These are phyloP conservation scores for Sporothrix brasiliensis DNA, from an alignment of 2,329 filamentous ascomycete species.

Conservation along the genomic window DNA sequence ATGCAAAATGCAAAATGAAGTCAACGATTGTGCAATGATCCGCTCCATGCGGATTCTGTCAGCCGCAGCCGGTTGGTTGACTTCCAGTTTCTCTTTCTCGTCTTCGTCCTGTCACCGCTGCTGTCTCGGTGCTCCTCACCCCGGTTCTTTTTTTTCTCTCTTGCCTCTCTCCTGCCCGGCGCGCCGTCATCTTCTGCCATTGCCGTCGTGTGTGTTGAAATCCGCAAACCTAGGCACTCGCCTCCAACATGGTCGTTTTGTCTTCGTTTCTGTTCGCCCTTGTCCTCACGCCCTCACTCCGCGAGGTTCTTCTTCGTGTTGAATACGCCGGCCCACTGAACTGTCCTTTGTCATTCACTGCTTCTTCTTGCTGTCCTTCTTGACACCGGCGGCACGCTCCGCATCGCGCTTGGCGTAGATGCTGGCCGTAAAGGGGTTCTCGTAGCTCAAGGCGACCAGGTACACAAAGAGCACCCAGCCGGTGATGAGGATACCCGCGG, in stretches of 20 bases:
- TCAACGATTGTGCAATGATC: slow-evolving; percentile 23
- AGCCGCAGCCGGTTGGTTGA: neutral
- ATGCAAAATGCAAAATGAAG: slow-evolving; percentile 16
- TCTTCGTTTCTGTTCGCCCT: neutral
- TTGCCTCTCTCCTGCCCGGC: neutral
- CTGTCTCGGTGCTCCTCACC: neutral
- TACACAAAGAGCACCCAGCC: slow-evolving; percentile 76
- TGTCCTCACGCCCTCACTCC: neutral
- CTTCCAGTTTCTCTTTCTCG: neutral
- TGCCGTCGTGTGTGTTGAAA: slow-evolving; percentile 33
- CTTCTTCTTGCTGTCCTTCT: slow-evolving; percentile 55
- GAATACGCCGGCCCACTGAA: slow-evolving; percentile 15
- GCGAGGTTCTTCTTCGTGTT: slow-evolving; percentile 25
- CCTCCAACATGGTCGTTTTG: slow-evolving; percentile 19
- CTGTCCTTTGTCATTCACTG: slow-evolving; percentile 45
- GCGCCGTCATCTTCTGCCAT: neutral
- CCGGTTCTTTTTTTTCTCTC: neutral
- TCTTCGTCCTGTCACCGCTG: neutral
- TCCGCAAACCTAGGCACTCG: slow-evolving; percentile 29
- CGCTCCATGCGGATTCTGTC: slow-evolving; percentile 2
- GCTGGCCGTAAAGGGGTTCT: slow-evolving; percentile 90
- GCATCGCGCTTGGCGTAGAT: slow-evolving; percentile 88
- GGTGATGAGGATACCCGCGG: slow-evolving; percentile 79
- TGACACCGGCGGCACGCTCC: slow-evolving; percentile 51
- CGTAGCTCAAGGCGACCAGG: slow-evolving; percentile 76